These are phyloP conservation scores for Mycena filopes DNA, from an alignment of 768 basidiomycete genomes.

Conservation along the genomic window DNA sequence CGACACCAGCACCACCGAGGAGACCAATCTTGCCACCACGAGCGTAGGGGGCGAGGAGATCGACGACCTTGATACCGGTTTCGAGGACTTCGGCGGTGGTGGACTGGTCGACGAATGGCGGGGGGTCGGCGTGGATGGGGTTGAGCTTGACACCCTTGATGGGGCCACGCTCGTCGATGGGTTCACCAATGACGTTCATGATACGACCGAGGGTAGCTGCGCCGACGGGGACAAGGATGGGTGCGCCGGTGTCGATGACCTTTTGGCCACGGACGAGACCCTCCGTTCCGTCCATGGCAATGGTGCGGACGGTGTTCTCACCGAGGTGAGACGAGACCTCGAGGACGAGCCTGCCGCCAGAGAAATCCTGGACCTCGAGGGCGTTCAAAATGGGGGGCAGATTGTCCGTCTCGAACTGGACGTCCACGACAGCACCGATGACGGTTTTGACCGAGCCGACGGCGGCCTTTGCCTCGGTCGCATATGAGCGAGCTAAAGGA, in stretches of 20 bases:
- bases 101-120: conserved; percentile 97
- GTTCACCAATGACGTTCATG: conserved; percentile 99
- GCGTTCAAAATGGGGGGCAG: conserved; percentile 99
- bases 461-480: conserved; percentile 83
- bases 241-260: conserved; percentile 96
- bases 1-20: conserved; percentile 99
- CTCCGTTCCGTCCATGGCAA: conserved; percentile 99
- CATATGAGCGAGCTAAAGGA: conserved; percentile 81
- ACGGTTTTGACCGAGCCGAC: conserved; percentile 94
- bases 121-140: conserved; percentile 98
- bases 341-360: conserved; percentile 96
- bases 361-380: conserved; percentile 95
- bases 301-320: conserved; percentile 99
- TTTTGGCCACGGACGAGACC: conserved; percentile 99
- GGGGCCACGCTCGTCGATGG: conserved; percentile 99
- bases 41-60: conserved; percentile 98
- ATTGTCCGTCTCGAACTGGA: conserved; percentile 95
- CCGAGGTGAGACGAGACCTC: conserved; percentile 99
- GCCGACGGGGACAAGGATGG: conserved; percentile 97
- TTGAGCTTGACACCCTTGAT: conserved; percentile 93
- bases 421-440: conserved; percentile 99
- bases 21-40: conserved; percentile 99
- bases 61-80: conserved; percentile 99
- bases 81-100: conserved; percentile 99
- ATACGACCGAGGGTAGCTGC: conserved; percentile 95